Evolutionary conservation across 2,329 filamentous ascomycete species (phyloP).

Genomic region (Exophiala spinifera): DNA sequence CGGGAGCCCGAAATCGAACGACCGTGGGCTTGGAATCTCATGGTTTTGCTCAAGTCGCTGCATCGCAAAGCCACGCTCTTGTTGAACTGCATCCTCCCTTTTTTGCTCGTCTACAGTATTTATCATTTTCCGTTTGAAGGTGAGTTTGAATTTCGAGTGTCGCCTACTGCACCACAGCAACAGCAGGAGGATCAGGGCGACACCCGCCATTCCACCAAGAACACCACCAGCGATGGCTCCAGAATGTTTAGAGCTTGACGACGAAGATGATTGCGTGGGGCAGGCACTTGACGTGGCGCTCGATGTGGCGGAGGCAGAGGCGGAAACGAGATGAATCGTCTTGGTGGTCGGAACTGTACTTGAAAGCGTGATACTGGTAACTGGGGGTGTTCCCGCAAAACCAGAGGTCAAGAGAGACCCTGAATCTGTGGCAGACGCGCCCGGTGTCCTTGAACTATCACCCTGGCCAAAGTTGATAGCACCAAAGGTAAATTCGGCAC

Average conservation of each 20-base stretch:
- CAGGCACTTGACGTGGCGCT: slow-evolving; percentile 6
- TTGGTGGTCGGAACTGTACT: slow-evolving; percentile 14
- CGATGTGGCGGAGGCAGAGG: slow-evolving; percentile 7
- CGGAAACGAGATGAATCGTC: slow-evolving; percentile 15
- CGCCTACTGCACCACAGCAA: slow-evolving; percentile 18
- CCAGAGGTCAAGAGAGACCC: not conserved
- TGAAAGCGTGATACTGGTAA: slow-evolving; percentile 7
- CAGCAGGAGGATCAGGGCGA: slow-evolving; percentile 18
- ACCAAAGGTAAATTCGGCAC: not conserved
- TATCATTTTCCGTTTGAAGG: slow-evolving; percentile 16
- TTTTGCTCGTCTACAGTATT: slow-evolving; percentile 7
- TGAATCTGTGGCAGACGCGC: not conserved
- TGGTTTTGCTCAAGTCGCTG: slow-evolving; percentile 6
- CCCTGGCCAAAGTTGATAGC: not conserved
- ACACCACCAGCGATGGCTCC: slow-evolving; percentile 23
- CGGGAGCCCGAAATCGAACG: slow-evolving; percentile 21
- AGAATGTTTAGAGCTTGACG: slow-evolving; percentile 1
- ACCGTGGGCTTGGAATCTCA: slow-evolving; percentile 8
- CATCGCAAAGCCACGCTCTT: slow-evolving; percentile 10
- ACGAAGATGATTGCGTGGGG: slow-evolving; percentile 2
- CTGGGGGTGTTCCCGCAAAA: not conserved
- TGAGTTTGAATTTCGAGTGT: slow-evolving; percentile 15
- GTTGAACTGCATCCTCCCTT: slow-evolving; percentile 1
- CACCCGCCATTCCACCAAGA: slow-evolving; percentile 20
- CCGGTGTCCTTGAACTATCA: not conserved